Evolutionary conservation across 169 alveolate species (phyloP), one percentile per base, ranked within the genome.

Genomic region (Babesia ovata): DNA sequence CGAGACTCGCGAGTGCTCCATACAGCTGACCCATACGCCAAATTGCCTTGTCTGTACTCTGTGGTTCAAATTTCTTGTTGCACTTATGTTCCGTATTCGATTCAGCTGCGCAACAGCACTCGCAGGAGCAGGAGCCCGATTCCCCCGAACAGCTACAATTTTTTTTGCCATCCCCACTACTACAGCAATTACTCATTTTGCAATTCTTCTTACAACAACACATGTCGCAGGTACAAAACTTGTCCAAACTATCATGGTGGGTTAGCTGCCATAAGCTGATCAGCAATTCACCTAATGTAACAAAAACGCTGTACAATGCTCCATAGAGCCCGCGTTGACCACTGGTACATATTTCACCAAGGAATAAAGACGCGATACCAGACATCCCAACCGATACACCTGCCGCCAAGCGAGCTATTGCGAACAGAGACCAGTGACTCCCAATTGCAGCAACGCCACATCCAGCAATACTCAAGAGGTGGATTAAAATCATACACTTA

Each of bases 351-450:
- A 93, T 85, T 61, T 93, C 96, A 1, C 92, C 82, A n/a, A 92
- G 75, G 75, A 85, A 93, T 92, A 90, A 59, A 0, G 96, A 95
- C 11, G 81, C 93, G 36, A 91, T 74, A 3, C 90, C 94, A 1
- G 96, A 89, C 56, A 92, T 53, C 0, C 96, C 96, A 49, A 92
- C 88, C 8, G 92, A 95, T 48, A 91, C 60, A 4, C 96, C 96
- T 13, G 87, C 77, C n/a, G 87, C 44, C 13, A 92, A 45, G 12
- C 96, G 87, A 10, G 92, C 92, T 22, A 87, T 33, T 56, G 91
- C 54, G 29, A 93, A 81, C 16, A 91, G 53, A 26, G 49, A 57
- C 58, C 85, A 89, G 59, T 67, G 73, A 54, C 46, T 66, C 17
- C 86, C 86, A 28, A 70, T 71, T 11, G 84, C 59, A 22, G 91